Evolutionary conservation across 306 rosid species (phyloP), one percentile per base, ranked within the genome.

Genomic region (Rubus idaeus): DNA sequence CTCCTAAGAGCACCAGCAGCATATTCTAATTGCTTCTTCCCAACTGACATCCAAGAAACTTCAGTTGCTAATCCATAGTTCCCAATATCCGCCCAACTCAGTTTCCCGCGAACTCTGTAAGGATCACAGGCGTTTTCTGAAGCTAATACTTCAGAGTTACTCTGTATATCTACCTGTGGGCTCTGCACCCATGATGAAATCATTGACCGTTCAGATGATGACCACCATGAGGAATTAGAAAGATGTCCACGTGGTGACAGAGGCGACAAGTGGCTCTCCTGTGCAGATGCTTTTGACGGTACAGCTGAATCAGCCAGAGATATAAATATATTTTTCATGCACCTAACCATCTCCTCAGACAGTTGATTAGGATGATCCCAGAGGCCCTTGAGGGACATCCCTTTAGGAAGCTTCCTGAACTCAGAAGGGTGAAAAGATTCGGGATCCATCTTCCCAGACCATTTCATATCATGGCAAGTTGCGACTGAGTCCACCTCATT

Each of bases 41-140:
- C 96, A 73, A 90, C 96, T 47, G 96, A 90, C 96, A 90, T 90
- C 96, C 96, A 90, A 83, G 96, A 88, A 76, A 90, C 96, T 84
- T 90, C 96, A 76, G 83, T 75, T 23, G 90, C 91, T 63, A 84
- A 82, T 64, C 88, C 87, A 63, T 90, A 90, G 79, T 76, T 88
- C 77, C 96, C 96, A 75, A 85, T 78, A 61, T 90, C 90, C 0
- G 86, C 85, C 93, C 96, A 90, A 61, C 96, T 88, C 55, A 88
- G 76, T 75, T 90, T 90, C 56, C 93, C 91, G 26, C 87, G 87
- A 47, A 90, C 96, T 55, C 79, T 79, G 77, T 83, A 90, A 65
- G 96, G 96, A 85, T 90, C 96, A 44, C 84, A 87, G 1, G 83
- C 81, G 72, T 85, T 90, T 78, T 84, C 86, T 69, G 79, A 52